Percentiles rank a stretch among this genome's conserved stretches.
These are phyloP conservation scores for Lindgomyces ingoldianus DNA, from an alignment of 495 filamentous ascomycete species.

Conservation along the genomic window DNA sequence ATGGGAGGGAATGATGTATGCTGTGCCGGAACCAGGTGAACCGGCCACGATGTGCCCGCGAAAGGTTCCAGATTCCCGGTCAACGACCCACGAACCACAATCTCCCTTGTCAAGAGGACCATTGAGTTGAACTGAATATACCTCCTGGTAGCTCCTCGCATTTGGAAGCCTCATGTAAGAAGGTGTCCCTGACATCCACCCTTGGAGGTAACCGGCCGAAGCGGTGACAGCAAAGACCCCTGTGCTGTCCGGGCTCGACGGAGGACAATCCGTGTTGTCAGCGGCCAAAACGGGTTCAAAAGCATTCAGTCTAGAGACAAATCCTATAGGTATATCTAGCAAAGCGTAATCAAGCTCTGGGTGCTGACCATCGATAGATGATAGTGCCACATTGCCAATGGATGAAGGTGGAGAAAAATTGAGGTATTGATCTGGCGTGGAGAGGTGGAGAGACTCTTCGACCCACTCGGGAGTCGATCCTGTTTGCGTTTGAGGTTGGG, in stretches of 20 bases:
- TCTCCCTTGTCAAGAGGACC: constrained; percentile 17
- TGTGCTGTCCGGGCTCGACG: neutral
- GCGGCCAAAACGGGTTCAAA: neutral
- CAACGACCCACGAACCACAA: constrained; percentile 26
- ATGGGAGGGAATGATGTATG: constrained; percentile 14
- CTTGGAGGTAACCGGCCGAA: neutral
- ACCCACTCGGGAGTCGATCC: no score
- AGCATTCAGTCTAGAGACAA: neutral
- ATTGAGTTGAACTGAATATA: constrained; percentile 14
- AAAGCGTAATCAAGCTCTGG: constrained; percentile 7
- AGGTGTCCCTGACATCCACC: constrained; percentile 6
- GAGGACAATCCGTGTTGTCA: neutral
- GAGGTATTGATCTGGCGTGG: no score
- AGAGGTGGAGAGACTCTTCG: no score
- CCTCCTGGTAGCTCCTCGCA: constrained; percentile 7
- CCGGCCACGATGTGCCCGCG: constrained; percentile 26
- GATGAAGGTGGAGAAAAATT: no score
- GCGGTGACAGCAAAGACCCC: constrained; percentile 9
- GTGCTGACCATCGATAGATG: neutral
- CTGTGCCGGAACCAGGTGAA: neutral
- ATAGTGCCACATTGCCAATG: neutral
- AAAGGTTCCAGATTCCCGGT: constrained; percentile 1
- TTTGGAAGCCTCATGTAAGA: constrained; percentile 4
- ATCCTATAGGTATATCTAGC: neutral
- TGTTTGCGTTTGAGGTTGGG: no score